Conservation (phyloP, 228 moss, liverwort and hornwort species). For the Sphagnum fallax region DNA sequence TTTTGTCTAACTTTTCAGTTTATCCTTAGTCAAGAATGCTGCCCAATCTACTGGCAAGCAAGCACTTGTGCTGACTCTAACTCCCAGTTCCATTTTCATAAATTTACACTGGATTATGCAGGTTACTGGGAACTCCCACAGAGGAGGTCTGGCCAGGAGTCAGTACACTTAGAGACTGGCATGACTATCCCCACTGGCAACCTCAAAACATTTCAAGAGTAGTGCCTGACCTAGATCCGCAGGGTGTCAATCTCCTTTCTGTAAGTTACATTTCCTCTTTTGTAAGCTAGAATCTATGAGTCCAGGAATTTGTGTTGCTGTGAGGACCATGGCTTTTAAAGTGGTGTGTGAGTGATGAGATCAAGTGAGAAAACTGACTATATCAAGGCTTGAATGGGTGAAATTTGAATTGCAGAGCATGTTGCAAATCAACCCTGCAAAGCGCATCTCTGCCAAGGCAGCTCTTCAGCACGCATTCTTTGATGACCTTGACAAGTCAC, state of each 20-base stretch:
- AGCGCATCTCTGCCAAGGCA: constrained; percentile 77
- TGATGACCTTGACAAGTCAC: constrained; percentile 78
- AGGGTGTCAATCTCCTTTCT: constrained; percentile 55
- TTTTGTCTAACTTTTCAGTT: no score
- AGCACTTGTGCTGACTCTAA: no score
- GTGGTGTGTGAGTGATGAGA: no score
- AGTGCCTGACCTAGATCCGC: constrained; percentile 46
- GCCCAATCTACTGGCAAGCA: no score
- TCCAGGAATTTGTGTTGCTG: no score
- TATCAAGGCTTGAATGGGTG: no score
- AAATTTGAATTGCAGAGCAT: constrained; percentile 37
- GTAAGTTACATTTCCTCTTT: constrained; percentile 11
- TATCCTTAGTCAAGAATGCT: no score
- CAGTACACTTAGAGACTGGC: constrained; percentile 62
- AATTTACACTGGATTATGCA: constrained; percentile 4
- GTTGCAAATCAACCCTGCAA: constrained; percentile 70
- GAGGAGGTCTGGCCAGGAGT: constrained; percentile 73
- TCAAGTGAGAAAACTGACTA: no score
- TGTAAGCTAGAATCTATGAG: no score
- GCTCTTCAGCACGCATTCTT: constrained; percentile 78
- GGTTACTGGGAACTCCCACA: constrained; percentile 73
- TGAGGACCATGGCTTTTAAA: no score
- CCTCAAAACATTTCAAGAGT: constrained; percentile 41
- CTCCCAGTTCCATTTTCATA: no score
- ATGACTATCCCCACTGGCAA: constrained; percentile 69